Evolutionary conservation across 139 green algal species (phyloP), one percentile per base, ranked within the genome.

Genomic region (Zygnema cylindricum): DNA sequence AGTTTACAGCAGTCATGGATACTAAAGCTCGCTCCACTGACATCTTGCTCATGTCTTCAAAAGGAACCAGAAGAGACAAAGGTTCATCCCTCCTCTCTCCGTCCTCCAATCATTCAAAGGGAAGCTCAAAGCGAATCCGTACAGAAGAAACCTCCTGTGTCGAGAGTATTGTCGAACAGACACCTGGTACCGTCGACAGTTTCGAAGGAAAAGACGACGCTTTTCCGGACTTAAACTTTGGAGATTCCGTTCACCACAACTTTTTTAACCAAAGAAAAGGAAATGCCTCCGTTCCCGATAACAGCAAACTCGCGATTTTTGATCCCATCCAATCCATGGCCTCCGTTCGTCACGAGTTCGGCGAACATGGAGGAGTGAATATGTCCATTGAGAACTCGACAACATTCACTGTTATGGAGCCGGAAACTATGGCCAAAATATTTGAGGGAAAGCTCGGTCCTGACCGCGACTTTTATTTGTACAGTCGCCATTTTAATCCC

Each of bases 321-420:
- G 82, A 88, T 39, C 82, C 82, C 1, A 43, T 81, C 23, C 69
- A 54, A 7, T 54, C 82, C 7, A 43, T 88, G n/a, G 57, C 82
- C 3, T 82, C 30, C 30, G 57, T 35, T 0, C 82, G 82, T 0
- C 82, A 76, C 55, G 82, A 88, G 21, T 88, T 88, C 54, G 82
- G 82, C 11, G 82, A 88, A 63, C 82, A 88, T 82, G 82, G 82
- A 42, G 82, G 82, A 38, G 82, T 88, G 36, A 88, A 88, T 63
- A 88, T 88, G 82, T 69, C 35, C 3, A 36, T 88, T 1, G 82
- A 88, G 49, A 81, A 82, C 49, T 77, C 39, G 40, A 39, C 82
- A 2, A 88, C 82, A 35, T 88, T 88, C 1, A 88, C 82, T 23
- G 82, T 88, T 25, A 88, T 88, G 82, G 63, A 88, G 49, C 82